Evolutionary conservation across 805 yeast species (phyloP), one percentile per base, ranked within the genome.

Genomic region (Candida andamanensis): DNA sequence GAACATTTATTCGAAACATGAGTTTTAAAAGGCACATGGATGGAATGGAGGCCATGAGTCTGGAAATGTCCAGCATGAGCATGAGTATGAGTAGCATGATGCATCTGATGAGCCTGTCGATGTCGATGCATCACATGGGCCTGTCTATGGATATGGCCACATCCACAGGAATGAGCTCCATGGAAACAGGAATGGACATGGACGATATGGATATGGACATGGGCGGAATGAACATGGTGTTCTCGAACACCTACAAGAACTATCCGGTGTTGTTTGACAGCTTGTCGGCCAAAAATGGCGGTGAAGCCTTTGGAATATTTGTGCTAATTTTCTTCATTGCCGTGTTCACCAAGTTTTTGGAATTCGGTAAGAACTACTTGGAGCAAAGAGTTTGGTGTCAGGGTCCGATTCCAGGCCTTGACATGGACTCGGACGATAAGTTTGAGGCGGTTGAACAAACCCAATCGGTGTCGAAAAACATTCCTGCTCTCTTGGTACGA

Each of bases 291-390:
- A 43, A 60, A 2, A 60, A 57, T 25, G 72, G 72, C 16, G 86
- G 69, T 7, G 69, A 71, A 32, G 87, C 85, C 0, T 83, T 83
- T 52, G 94, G 90, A 15, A 80, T 83, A 11, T 83, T 82, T 47
- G 58, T 76, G 21, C 58, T 78, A 10, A 50, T 83, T 15, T 74
- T 83, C 49, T 72, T 71, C 17, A 58, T 74, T 2, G 78, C 79
- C 1, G 72, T 83, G 47, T 59, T 69, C 22, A 66, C 78, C 37
- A 72, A 83, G 49, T 80, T 83, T 2, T 33, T 78, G 5, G 69
- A 72, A 26, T 81, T 80, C 50, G 41, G 70, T 14, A 68, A 76
- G 36, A 70, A 78, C 45, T 82, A 80, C 48, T 47, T 83, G 36
- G 90, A 83, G 48, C 81, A 77, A 40, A 70, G 61, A 38, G 80